These are phyloP conservation scores for Helianthus annuus DNA, from an alignment of 129 eudicot genomes.

Conservation along the genomic window HanXRQr2.0-SUNRISE NC_035448.2:201220925-201221424, in stretches of 20 bases:
- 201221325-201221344: conserved; percentile 96
- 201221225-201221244: conserved; percentile 90
- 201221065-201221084: conserved; percentile 83
- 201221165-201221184: conserved; percentile 75
- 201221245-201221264: conserved; percentile 76
- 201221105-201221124: conserved; percentile 88
- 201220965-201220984: conserved; percentile 87
- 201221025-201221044: conserved; percentile 66
- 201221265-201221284: conserved; percentile 95
- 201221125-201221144: conserved; percentile 74
- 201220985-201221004: conserved; percentile 78
- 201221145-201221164: conserved; percentile 68
- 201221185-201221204: conserved; percentile 82
- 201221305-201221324: conserved; percentile 72
- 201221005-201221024: conserved; percentile 73
- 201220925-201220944: conserved; percentile 75
- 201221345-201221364: conserved; percentile 81
- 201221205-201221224: conserved; percentile 96
- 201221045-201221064: conserved; percentile 38
- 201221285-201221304: conserved; percentile 75
- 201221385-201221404: conserved; percentile 85
- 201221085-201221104: conserved; percentile 64
- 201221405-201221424: conserved; percentile 92
- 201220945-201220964: conserved; percentile 93
- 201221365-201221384: conserved; percentile 89